Conservation (phyloP, 768 basidiomycete genomes). For the Russula earlei region DNA sequence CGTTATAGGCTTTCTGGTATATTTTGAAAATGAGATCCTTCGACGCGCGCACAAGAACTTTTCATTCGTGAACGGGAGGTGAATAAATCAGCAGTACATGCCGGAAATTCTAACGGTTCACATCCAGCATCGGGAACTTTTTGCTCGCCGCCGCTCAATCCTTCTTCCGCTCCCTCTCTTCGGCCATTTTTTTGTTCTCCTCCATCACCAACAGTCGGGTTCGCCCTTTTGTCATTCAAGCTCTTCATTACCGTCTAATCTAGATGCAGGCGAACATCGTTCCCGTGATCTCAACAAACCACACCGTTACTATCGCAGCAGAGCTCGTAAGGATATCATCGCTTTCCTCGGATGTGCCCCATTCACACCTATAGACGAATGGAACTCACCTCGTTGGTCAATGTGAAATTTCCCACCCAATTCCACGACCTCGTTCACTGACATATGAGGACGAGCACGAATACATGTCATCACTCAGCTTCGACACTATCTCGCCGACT, state of each 20-base stretch:
- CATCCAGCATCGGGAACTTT: constrained; percentile 89
- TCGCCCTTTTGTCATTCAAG: constrained; percentile 10
- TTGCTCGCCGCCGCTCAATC: constrained; percentile 82
- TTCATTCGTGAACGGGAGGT: constrained; percentile 87
- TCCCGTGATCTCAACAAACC: constrained; percentile 88
- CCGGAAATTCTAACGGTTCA: too few relatives aligned
- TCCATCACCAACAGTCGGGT: constrained; percentile 77
- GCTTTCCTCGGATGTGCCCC: constrained; percentile 17
- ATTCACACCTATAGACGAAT: constrained; percentile 42
- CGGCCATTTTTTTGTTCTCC: constrained; percentile 89
- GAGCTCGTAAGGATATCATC: constrained; percentile 45
- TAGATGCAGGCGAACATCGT: constrained; percentile 61
- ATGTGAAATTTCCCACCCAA: constrained; percentile 89
- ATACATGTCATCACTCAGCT: constrained; percentile 23
- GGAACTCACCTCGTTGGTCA: constrained; percentile 78
- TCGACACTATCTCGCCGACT: constrained; percentile 30
- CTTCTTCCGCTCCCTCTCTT: constrained; percentile 88
- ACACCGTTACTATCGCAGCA: constrained; percentile 91
- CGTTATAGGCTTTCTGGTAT: constrained; percentile 73
- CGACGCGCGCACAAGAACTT: constrained; percentile 90
- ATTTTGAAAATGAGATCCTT: constrained; percentile 83
- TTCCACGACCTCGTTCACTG: constrained; percentile 24
- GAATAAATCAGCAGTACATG: too few relatives aligned
- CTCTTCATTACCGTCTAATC: constrained; percentile 7
- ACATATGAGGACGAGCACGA: constrained; percentile 19